phyloP scores from a whole-genome alignment of 768 basidiomycete genomes.

The Tricholoma sp. region DNA sequence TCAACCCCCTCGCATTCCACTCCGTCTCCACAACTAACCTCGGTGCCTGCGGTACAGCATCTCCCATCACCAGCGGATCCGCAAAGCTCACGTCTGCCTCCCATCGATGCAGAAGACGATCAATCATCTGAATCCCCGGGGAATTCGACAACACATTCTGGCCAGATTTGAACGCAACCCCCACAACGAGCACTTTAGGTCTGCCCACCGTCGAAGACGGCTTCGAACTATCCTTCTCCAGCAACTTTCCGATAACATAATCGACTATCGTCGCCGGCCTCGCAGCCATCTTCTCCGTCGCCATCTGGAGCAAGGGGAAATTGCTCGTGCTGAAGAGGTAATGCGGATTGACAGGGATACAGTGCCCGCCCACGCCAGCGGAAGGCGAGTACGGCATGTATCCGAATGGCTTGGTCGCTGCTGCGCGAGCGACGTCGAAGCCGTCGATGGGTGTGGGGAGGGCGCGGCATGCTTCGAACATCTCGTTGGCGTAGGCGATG shows the following conservation, averaged over 20 bases:
- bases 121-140: background rate
- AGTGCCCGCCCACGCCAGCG: background rate
- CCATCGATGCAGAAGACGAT: background rate
- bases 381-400: background rate
- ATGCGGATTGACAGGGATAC: too few species aligned
- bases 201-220: background rate
- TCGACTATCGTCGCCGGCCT: background rate
- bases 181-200: background rate
- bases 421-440: background rate
- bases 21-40: background rate
- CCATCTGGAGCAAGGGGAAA: background rate
- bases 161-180: background rate
- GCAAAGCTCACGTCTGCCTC: background rate
- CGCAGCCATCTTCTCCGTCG: background rate
- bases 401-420: background rate
- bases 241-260: background rate
- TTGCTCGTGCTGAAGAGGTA: background rate
- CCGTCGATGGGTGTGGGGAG: background rate
- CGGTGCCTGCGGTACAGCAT: background rate
- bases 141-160: background rate
- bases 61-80: background rate
- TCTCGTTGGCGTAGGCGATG: background rate
- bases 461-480: background rate
- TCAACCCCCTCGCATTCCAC: background rate
- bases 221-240: background rate